Base-by-base conservation (phyloP, 345 rosid species). In the Hypericum perforatum region DNA sequence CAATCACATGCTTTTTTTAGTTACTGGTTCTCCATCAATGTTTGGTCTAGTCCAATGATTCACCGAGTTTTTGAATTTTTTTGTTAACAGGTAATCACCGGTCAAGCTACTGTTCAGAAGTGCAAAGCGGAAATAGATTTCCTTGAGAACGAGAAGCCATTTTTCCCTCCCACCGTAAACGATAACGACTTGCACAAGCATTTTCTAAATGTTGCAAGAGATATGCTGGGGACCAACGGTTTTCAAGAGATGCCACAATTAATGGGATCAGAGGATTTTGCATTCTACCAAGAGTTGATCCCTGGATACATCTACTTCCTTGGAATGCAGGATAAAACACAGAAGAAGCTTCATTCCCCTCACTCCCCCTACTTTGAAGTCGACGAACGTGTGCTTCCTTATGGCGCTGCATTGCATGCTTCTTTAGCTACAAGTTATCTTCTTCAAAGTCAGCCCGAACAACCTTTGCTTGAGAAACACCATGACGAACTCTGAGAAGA, bases 221-320 rank as follows among this genome's bases (percentile, higher is more conserved):
- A 78, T 50, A 22, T 87, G 82, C 78, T 91, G 9, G 98, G 96
- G 11, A 36, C 0, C 15, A 52, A 66, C 47, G 85, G 79, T 55
- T 64, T 80, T 11, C 60, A 64, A 5, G 75, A 63, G 39, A 81
- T 79, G 86, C 72, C 78, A 51, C 95, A 86, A 7, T 6, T 80
- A 66, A 92, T 83, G 95, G 95, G 95, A 50, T 70, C 95, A 9
- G 98, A 92, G 64, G 98, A 87, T 62, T 92, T 92, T 69, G 54
- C 94, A 0, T 92, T 87, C 64, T 92, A 83, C 67, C 94, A 82
- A 66, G 88, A 92, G 71, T 41, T 43, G 11, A 53, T 79, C 7
- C 90, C 98, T 4, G 98, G 96, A n/a, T 69, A 78, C 68, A 74
- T 87, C 52, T 77, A 68, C 71, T 69, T 82, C 11, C 37, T 85